These are phyloP conservation scores for Bondarzewia mesenterica DNA, from an alignment of 1,284 basidiomycete species.

Conservation along the genomic window DNA sequence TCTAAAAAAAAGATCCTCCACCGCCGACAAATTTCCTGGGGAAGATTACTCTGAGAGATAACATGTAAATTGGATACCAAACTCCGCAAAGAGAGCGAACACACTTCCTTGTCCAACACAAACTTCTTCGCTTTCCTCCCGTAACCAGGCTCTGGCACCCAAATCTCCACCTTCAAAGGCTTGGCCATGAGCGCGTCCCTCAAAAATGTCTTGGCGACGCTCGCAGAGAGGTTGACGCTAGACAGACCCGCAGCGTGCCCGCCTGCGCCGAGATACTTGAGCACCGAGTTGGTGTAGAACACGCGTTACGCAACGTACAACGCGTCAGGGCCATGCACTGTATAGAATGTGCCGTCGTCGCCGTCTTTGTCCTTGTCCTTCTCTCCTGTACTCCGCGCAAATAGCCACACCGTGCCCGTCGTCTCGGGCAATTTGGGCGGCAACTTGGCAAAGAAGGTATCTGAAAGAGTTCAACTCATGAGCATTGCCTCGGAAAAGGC, in stretches of 20 bases:
- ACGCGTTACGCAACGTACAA: conserved; percentile 81
- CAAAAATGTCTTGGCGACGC: conserved; percentile 81
- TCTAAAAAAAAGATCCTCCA: conserved; percentile 93
- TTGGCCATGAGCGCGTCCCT: conserved; percentile 86
- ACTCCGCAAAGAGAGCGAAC: conserved; percentile 12
- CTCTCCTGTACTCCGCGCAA: conserved; percentile 65
- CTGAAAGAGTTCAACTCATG: too few species aligned
- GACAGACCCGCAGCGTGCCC: conserved; percentile 56
- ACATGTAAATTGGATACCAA: not conserved
- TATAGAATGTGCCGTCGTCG: conserved; percentile 68
- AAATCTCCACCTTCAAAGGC: conserved; percentile 95
- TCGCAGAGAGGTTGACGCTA: conserved; percentile 72
- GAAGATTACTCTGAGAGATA: conserved; percentile 55
- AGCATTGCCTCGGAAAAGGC: too few species aligned
- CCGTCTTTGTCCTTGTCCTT: too few species aligned
- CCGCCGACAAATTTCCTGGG: conserved; percentile 89
- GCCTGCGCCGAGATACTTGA: conserved; percentile 72
- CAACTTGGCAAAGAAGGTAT: conserved; percentile 56
- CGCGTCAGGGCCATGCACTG: conserved; percentile 86
- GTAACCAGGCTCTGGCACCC: conserved; percentile 64
- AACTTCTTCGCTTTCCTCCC: conserved; percentile 74
- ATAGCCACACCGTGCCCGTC: conserved; percentile 74
- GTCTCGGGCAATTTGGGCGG: conserved; percentile 58
- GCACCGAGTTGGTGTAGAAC: conserved; percentile 79
- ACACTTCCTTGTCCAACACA: conserved; percentile 71